Evolutionary conservation across 2,329 filamentous ascomycete species (phyloP), one percentile per base, ranked within the genome.

Genomic region (Neophaeococcomyces aloes): DNA sequence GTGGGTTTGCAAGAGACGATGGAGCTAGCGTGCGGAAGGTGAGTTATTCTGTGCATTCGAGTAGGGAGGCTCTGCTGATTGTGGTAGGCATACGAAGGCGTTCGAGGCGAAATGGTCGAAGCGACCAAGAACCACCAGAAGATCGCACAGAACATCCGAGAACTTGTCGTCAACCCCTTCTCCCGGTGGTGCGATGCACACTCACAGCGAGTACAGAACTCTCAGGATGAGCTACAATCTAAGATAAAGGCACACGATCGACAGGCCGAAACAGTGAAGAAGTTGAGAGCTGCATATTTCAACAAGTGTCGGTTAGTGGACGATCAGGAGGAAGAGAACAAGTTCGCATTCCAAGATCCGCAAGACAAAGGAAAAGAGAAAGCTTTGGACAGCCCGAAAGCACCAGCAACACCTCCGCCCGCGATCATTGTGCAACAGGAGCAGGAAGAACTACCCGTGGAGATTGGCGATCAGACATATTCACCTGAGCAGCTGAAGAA

Each of bases 281-380:
- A 96, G 67, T 76, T 95, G 56, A 80, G 91, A 52, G 94, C 85
- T 64, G 84, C 86, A 56, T 98, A 98, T 67, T 96, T 96, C 75
- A 98, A 96, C 72, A 98, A 96, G 67, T 98, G 91, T 62, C 82
- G 93, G 38, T 71, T 95, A 49, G 83, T 96, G 5, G 93, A 98
- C 62, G 91, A 98, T 60, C 69, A 96, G 48, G 91, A 98, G 62
- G 91, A 98, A 65, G 93, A 98, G 70, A 94, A 95, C 64, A 96
- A 98, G 66, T 75, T 98, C 44, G 91, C 88, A 30, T 98, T 98
- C 65, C 87, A 94, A 63, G 86, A 88, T 53, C 86, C 87, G 4
- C 71, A 75, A 48, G 71, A 72, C 37, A 38, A 40, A 15, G 41
- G 41, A 10, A 44, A 42, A 13, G 53, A 57, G 29, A 54, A 56